Conservation (phyloP, 805 yeast species). For the Clavispora asparagi region DNA sequence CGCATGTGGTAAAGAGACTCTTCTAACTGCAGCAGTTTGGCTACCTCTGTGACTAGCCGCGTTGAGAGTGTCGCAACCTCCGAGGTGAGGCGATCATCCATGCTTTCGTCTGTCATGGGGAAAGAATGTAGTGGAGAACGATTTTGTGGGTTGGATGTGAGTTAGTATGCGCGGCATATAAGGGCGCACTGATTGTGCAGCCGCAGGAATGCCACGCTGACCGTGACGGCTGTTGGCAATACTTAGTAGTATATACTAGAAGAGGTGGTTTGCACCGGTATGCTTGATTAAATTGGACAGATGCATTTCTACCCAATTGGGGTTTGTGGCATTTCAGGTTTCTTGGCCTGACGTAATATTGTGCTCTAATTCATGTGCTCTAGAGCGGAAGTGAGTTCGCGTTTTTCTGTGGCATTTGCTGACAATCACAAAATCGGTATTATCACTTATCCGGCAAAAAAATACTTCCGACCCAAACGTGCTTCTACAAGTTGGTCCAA, state of each 20-base stretch:
- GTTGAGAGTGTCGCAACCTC: constrained; percentile 58
- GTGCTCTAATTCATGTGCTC: too few relatives aligned
- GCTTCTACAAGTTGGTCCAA: not conserved
- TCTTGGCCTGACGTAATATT: too few relatives aligned
- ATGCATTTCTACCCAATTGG: not conserved
- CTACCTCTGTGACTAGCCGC: constrained; percentile 54
- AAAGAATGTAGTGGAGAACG: not conserved
- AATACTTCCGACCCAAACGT: not conserved
- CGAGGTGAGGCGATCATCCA: constrained; percentile 41
- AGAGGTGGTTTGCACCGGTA: too few relatives aligned
- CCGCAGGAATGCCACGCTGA: not conserved
- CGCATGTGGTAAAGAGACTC: constrained; percentile 39
- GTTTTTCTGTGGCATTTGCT: not conserved
- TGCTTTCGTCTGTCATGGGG: constrained; percentile 15
- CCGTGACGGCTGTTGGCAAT: too few relatives aligned
- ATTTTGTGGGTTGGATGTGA: not conserved
- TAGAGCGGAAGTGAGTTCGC: not conserved
- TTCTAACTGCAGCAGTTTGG: constrained; percentile 52
- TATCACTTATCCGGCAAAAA: not conserved
- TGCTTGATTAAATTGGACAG: not conserved
- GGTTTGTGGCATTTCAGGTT: too few relatives aligned
- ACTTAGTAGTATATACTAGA: too few relatives aligned
- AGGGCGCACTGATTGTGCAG: not conserved
- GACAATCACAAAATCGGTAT: not conserved
- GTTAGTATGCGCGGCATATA: not conserved